These are phyloP conservation scores for Cutaneotrichosporon mucoides DNA, from an alignment of 1,284 basidiomycete genomes.

Conservation along the genomic window DNA sequence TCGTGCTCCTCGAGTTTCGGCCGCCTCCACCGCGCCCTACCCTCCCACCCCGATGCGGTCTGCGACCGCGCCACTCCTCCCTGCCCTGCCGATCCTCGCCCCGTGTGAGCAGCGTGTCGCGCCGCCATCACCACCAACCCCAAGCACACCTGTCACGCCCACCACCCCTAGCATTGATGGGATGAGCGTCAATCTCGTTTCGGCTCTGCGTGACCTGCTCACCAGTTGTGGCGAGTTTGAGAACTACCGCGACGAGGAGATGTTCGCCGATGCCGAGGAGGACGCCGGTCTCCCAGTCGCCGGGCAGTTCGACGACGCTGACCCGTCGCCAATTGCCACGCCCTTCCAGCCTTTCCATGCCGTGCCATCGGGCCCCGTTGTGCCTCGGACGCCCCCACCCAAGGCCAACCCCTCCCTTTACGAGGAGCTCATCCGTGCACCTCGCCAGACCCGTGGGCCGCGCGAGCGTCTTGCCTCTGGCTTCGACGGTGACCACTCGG, in stretches of 20 bases:
- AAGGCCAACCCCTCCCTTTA: background rate
- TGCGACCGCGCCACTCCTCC: slow-evolving; percentile 11
- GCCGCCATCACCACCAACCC: background rate
- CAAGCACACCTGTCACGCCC: slow-evolving; percentile 14
- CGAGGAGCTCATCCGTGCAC: background rate
- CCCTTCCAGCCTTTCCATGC: background rate
- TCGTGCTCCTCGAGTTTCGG: slow-evolving; percentile 10
- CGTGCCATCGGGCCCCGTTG: too few species aligned
- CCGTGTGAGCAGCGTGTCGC: slow-evolving; percentile 13
- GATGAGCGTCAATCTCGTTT: slow-evolving; percentile 14
- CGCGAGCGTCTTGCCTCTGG: background rate
- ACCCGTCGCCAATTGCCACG: background rate
- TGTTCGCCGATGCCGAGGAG: slow-evolving; percentile 12
- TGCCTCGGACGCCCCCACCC: background rate
- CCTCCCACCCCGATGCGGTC: slow-evolving; percentile 1
- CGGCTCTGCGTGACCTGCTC: slow-evolving; percentile 19
- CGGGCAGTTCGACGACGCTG: slow-evolving; percentile 8
- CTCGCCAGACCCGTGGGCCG: background rate
- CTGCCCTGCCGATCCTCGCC: slow-evolving; percentile 25
- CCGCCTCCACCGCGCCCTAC: slow-evolving; percentile 2
- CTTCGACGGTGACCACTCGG: slow-evolving; percentile 8
- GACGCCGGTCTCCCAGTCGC: background rate
- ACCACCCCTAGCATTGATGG: slow-evolving; percentile 4
- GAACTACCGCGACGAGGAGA: slow-evolving; percentile 5
- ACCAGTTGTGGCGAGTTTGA: slow-evolving; percentile 19